These are phyloP conservation scores for Capsicum chinense DNA, from an alignment of 257 asterid species.

Conservation along the genomic window DNA sequence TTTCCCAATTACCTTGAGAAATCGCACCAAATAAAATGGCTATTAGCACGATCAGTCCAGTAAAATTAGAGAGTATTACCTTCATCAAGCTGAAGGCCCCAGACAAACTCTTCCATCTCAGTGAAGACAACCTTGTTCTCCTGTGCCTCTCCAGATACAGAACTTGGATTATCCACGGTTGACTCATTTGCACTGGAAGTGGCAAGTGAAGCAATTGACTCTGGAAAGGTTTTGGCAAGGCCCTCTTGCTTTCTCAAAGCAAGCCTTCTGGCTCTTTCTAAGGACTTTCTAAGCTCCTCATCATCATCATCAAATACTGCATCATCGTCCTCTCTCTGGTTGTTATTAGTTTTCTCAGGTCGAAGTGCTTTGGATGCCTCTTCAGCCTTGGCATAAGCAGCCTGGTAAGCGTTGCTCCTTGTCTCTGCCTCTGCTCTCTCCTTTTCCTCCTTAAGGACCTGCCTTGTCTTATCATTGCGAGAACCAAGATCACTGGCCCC, in stretches of 20 bases:
- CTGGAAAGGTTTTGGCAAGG: conserved; percentile 54
- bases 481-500: conserved; percentile 91
- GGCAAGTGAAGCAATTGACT: conserved; percentile 56
- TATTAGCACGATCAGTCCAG: background rate
- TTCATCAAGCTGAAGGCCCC: conserved; percentile 96
- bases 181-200: conserved; percentile 52
- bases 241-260: conserved; percentile 69
- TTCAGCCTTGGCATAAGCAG: conserved; percentile 84
- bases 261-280: conserved; percentile 86
- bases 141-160: conserved; percentile 58
- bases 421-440: conserved; percentile 77
- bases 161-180: conserved; percentile 45
- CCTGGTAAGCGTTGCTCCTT: conserved; percentile 74
- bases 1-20: conserved; percentile 13
- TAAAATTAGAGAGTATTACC: conserved; percentile 45
- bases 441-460: conserved; percentile 72
- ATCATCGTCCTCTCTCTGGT: conserved; percentile 63
- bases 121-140: conserved; percentile 89
- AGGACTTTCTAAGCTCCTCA: conserved; percentile 83
- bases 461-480: conserved; percentile 68
- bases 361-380: conserved; percentile 95
- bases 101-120: conserved; percentile 98
- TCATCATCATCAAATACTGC: conserved; percentile 84
- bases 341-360: conserved; percentile 42
- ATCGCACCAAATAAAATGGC: conserved; percentile 9